These are phyloP conservation scores for Cystobasidium slooffiae DNA, from an alignment of 1,284 basidiomycete species.

Conservation along the genomic window DNA sequence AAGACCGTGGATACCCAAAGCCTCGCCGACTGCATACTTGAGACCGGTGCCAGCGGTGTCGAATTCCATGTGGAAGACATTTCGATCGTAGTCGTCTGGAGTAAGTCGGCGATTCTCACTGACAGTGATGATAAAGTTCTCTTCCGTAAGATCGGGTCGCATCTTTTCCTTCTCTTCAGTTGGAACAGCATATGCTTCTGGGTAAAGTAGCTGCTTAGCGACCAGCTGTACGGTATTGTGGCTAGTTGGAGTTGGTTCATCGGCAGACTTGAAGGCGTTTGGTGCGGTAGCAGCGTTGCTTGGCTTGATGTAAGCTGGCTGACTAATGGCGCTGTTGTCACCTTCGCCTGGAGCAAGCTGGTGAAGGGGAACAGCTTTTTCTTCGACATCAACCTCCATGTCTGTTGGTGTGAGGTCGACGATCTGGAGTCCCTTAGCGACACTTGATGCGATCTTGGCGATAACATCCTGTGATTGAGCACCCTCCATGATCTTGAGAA, in stretches of 20 bases:
- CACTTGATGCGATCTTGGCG: slow-evolving; percentile 42
- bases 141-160: slow-evolving; percentile 81
- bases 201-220: slow-evolving; percentile 86
- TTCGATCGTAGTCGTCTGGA: slow-evolving; percentile 92
- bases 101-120: slow-evolving; percentile 93
- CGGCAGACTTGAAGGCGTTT: slow-evolving; percentile 49
- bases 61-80: slow-evolving; percentile 98
- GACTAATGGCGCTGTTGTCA: slow-evolving; percentile 45
- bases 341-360: slow-evolving; percentile 49
- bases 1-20: slow-evolving; percentile 96
- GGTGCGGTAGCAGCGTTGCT: slow-evolving; percentile 49
- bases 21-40: slow-evolving; percentile 94
- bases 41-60: slow-evolving; percentile 88
- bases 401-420: slow-evolving; percentile 54
- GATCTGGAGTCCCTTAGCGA: slow-evolving; percentile 52
- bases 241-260: slow-evolving; percentile 48
- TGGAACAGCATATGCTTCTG: slow-evolving; percentile 64
- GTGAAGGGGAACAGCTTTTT: slow-evolving; percentile 33
- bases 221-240: slow-evolving; percentile 75
- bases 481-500: slow-evolving; percentile 22
- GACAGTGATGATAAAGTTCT: slow-evolving; percentile 91
- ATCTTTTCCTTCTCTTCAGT: slow-evolving; percentile 58
- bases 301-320: slow-evolving; percentile 41
- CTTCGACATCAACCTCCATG: slow-evolving; percentile 51
- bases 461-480: slow-evolving; percentile 20